Evolutionary conservation across 176 grass and related monocot species (phyloP).

Genomic region (Puya raimondii): DNA sequence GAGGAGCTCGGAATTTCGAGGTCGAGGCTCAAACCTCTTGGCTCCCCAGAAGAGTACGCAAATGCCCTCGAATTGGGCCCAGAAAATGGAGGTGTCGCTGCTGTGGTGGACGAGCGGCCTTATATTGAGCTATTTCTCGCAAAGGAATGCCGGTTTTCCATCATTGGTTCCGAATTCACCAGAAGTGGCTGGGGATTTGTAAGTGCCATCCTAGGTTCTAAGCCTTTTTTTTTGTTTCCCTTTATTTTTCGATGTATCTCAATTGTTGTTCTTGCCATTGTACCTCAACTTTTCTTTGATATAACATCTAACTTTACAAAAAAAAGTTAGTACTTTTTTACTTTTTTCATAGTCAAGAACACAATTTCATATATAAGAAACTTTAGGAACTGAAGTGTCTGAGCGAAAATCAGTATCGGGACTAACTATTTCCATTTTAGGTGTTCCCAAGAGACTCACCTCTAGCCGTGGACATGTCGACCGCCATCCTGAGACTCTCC

Average conservation of each 20-base stretch:
- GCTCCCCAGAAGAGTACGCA: slow-evolving; percentile 59
- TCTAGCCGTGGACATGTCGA: slow-evolving; percentile 71
- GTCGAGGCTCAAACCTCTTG: slow-evolving; percentile 56
- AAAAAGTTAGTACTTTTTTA: slow-evolving; percentile 16
- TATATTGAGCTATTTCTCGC: slow-evolving; percentile 71
- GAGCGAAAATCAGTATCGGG: background rate
- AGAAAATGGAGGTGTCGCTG: slow-evolving; percentile 64
- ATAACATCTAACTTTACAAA: slow-evolving; percentile 48
- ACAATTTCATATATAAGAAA: background rate
- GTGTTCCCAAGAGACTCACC: slow-evolving; percentile 78
- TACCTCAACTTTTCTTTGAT: background rate
- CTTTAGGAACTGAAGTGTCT: background rate
- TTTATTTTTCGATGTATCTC: background rate
- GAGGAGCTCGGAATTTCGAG: slow-evolving; percentile 60
- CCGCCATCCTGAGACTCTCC: slow-evolving; percentile 63
- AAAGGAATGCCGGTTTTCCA: slow-evolving; percentile 55
- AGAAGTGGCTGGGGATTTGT: slow-evolving; percentile 92
- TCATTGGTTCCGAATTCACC: slow-evolving; percentile 92
- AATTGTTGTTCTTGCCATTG: background rate
- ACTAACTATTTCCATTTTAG: slow-evolving; percentile 21
- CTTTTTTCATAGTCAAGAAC: background rate
- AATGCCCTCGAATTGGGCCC: slow-evolving; percentile 56
- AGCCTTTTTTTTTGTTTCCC: background rate
- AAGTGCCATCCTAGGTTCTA: slow-evolving; percentile 29
- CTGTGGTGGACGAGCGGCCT: slow-evolving; percentile 76